These are phyloP conservation scores for Ogataea allantospora DNA, from an alignment of 805 yeast species.

Conservation along the genomic window DNA sequence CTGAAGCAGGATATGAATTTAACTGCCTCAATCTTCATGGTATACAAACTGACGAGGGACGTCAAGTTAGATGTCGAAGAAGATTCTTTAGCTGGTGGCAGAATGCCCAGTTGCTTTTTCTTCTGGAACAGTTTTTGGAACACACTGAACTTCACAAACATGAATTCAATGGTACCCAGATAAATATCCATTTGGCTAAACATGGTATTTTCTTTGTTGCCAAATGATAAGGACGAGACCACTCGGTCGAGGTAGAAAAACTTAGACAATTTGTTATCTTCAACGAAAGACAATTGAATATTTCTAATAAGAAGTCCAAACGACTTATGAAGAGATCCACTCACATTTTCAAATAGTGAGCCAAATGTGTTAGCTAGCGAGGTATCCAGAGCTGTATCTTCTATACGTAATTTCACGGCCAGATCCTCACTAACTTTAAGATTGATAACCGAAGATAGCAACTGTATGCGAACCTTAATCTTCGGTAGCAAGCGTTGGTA, in stretches of 20 bases:
- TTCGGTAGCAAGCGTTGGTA: conserved; percentile 20
- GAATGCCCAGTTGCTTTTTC: background rate
- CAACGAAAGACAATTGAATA: conserved; percentile 20
- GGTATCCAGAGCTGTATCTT: conserved; percentile 28
- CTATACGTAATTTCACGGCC: conserved; percentile 7
- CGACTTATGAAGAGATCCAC: conserved; percentile 17
- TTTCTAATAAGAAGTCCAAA: conserved; percentile 22
- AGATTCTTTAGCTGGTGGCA: background rate
- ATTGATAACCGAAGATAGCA: conserved; percentile 20
- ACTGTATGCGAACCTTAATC: conserved; percentile 25
- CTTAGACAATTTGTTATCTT: conserved; percentile 8
- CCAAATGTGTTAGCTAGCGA: conserved; percentile 25
- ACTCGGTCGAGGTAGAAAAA: conserved; percentile 20
- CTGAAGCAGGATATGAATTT: conserved; percentile 28
- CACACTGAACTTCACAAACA: conserved; percentile 11
- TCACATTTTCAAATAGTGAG: conserved; percentile 21
- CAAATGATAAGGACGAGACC: conserved; percentile 13
- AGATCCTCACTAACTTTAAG: conserved; percentile 17
- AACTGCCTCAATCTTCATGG: conserved; percentile 14
- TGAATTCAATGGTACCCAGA: conserved; percentile 15
- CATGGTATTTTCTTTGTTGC: conserved; percentile 3
- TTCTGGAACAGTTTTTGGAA: conserved; percentile 18
- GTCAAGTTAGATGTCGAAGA: background rate
- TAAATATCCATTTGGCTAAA: conserved; percentile 8
- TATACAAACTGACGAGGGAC: conserved; percentile 10